Evolutionary conservation across 169 alveolate species (phyloP).

Genomic region (Plasmodium vinckei): DNA sequence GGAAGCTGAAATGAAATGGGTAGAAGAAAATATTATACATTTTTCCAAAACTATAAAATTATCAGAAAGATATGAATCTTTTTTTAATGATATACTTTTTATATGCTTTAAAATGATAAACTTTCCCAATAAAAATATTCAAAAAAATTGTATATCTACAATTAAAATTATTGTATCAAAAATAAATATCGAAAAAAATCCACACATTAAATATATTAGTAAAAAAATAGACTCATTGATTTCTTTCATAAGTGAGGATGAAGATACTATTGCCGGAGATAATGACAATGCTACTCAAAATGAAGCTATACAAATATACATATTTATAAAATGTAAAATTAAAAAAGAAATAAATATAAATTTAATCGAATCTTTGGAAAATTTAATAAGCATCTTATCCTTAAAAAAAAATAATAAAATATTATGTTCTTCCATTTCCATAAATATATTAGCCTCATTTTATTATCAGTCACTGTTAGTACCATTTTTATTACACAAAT

Average conservation of each 20-base stretch:
- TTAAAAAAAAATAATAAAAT: conserved; percentile 38
- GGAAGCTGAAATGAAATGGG: no score
- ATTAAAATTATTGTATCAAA: conserved; percentile 10
- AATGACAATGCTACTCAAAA: not conserved
- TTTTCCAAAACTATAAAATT: no score
- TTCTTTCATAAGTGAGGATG: conserved; percentile 34
- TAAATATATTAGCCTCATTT: conserved; percentile 34
- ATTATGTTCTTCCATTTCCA: conserved; percentile 33
- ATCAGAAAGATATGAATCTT: conserved; percentile 21
- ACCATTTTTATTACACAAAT: conserved; percentile 48
- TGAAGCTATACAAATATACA: conserved; percentile 23
- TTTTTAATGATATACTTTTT: conserved; percentile 51
- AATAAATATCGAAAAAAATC: conserved; percentile 15
- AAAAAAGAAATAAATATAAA: conserved; percentile 27
- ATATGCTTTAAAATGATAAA: conserved; percentile 57
- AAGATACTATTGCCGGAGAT: not conserved
- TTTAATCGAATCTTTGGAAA: conserved; percentile 28
- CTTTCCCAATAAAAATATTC: conserved; percentile 38
- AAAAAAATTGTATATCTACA: conserved; percentile 1
- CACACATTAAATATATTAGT: conserved; percentile 18
- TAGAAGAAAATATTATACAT: no score
- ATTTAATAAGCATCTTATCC: conserved; percentile 14
- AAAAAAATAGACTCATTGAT: conserved; percentile 31
- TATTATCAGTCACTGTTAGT: conserved; percentile 38
- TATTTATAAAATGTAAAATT: conserved; percentile 50